Evolutionary conservation across 768 basidiomycete genomes (phyloP), one percentile per base, ranked within the genome.

Genomic region (Mycena rebaudengoi): DNA sequence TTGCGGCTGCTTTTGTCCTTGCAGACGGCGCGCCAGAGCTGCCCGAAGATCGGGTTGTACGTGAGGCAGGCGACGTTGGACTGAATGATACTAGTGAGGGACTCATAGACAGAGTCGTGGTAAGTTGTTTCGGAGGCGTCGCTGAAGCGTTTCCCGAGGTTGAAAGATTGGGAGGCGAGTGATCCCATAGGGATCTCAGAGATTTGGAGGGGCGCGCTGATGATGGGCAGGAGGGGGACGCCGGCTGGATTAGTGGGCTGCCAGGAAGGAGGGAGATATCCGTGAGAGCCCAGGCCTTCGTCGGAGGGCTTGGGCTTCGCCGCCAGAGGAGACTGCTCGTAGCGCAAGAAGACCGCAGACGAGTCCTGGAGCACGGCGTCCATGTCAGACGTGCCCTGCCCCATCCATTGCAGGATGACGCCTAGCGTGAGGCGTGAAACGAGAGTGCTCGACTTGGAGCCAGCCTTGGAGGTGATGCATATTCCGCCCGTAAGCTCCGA

Each of bases 21-120:
- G 66, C 72, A 75, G 16, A 75, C 74, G 11, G 74, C 72, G 29
- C 73, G 70, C 73, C 73, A 74, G 18, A 74, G 72, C 55, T 71
- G 71, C 21, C 73, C 73, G 62, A 74, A 74, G 25, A 74, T 56
- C 12, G 72, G 63, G 51, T 74, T 74, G 32, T 72, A 74, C 12
- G 71, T 72, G 54, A 74, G 69, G 14, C 66, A 61, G 33, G 64
- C 63, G 53, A 74, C 73, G 53, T 73, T 74, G 35, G 62, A 59
- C 33, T 61, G 61, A 50, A 75, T 73, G 60, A 75, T 71, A 41
- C 56, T 40, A n/a, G 62, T 54, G 32, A 75, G 66, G 7, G 69
- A 69, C 5, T 62, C 43, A 64, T 72, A 71, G 1, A 73, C 74
- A 23, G 60, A 18, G 16, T 48, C 60, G 23, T 68, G 70, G 62